Evolutionary conservation across 83 land plant species (phyloP).

Genomic region (Diphasiastrum complanatum): DNA sequence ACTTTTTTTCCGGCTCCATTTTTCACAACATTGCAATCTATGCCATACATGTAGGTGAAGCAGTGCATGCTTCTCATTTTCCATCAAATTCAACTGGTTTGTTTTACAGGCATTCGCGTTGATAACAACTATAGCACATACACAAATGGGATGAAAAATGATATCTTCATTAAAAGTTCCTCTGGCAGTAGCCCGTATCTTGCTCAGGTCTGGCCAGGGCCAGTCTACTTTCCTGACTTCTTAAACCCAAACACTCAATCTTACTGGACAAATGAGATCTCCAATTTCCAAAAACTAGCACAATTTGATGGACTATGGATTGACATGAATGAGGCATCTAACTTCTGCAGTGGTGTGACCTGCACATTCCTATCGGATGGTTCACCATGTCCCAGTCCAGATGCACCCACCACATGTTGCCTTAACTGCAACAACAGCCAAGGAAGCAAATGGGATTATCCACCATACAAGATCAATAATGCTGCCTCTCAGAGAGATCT

Average conservation of each 20-base stretch:
- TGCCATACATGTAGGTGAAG: not conserved
- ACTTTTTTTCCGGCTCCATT: too few species aligned
- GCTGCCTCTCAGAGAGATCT: not conserved
- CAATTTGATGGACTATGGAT: slow-evolving; percentile 92
- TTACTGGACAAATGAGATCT: slow-evolving; percentile 61
- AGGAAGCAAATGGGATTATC: slow-evolving; percentile 25
- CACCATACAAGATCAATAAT: slow-evolving; percentile 32
- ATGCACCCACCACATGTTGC: slow-evolving; percentile 5
- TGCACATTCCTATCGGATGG: slow-evolving; percentile 20
- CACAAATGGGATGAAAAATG: slow-evolving; percentile 50
- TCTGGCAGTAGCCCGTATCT: slow-evolving; percentile 49
- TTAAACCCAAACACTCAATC: slow-evolving; percentile 41
- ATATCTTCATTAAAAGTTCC: slow-evolving; percentile 50
- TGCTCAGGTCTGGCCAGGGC: slow-evolving; percentile 85
- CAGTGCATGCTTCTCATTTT: not conserved
- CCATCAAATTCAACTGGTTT: not conserved
- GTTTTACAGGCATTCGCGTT: slow-evolving; percentile 49
- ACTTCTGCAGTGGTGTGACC: slow-evolving; percentile 53
- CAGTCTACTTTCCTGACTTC: slow-evolving; percentile 81
- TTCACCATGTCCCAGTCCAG: not conserved
- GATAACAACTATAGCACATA: slow-evolving; percentile 46
- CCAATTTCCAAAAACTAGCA: slow-evolving; percentile 44
- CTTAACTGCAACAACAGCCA: slow-evolving; percentile 13
- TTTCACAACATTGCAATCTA: not conserved
- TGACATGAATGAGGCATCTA: slow-evolving; percentile 92